These are phyloP conservation scores for Microcera coccophila DNA, from an alignment of 2,329 filamentous ascomycete species.

Conservation along the genomic window DNA sequence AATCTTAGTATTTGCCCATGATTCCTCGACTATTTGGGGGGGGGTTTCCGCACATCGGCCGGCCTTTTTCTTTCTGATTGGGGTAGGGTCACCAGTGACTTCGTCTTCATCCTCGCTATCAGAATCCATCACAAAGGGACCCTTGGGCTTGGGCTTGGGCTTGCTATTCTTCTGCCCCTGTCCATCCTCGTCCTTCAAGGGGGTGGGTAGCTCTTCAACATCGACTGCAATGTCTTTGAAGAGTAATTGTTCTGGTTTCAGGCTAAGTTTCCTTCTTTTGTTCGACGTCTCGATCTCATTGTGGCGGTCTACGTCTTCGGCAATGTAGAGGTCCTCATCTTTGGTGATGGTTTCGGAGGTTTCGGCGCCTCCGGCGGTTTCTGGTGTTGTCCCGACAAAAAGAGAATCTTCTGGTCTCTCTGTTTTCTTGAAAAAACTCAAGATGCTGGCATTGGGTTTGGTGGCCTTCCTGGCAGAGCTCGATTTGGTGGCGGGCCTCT, in stretches of 20 bases:
- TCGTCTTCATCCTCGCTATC: constrained; percentile 40
- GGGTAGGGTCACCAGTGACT: constrained; percentile 4
- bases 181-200: constrained; percentile 32
- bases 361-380: not conserved
- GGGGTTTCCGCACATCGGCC: constrained; percentile 22
- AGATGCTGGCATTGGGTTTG: constrained; percentile 60
- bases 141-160: constrained; percentile 24
- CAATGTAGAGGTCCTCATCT: constrained; percentile 26
- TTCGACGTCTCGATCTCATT: constrained; percentile 34
- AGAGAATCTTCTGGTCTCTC: constrained; percentile 56
- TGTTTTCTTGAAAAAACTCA: constrained; percentile 72
- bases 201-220: constrained; percentile 20
- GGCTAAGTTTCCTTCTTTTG: constrained; percentile 29
- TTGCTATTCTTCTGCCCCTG: constrained; percentile 17
- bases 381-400: constrained; percentile 43
- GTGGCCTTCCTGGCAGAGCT: constrained; percentile 33
- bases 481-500: constrained; percentile 25
- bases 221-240: constrained; percentile 1
- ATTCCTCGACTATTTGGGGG: constrained; percentile 17
- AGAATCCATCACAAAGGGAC: constrained; percentile 68
- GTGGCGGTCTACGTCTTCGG: constrained; percentile 27
- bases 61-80: constrained; percentile 1
- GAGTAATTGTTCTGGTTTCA: constrained; percentile 12
- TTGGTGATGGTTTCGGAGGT: constrained; percentile 17
- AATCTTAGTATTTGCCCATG: constrained; percentile 22